Evolutionary conservation across 164 flowering plant species (phyloP), one percentile per base, ranked within the genome.

Genomic region (Vitis labrusca): DNA sequence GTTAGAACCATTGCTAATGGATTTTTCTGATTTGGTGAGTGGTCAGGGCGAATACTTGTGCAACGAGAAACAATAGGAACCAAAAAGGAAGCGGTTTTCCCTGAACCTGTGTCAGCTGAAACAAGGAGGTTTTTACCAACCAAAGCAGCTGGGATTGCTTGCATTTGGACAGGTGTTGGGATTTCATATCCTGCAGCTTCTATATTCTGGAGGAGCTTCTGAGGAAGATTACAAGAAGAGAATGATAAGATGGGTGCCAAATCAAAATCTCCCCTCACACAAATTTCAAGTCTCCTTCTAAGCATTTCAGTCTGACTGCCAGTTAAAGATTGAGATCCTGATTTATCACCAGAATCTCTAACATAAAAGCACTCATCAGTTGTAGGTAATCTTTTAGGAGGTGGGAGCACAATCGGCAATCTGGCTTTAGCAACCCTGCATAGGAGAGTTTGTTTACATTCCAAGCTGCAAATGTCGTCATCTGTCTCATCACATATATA

Each of bases 81-180:
- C 68, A 94, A 73, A 83, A 82, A 94, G 16, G 99, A 89, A 65
- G 88, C 88, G 15, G 95, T 92, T 82, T 94, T 94, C 63, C 99
- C 99, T 0, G 95, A 89, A 16, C 99, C 99, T 0, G 99, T 92
- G 70, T 86, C 89, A 61, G 99, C 97, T 16, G 93, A 85, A 80
- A 88, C 97, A 67, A 94, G 92, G 80, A 92, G 69, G 79, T 82
- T 88, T 72, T 85, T 83, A 10, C 97, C 93, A 9, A n/a, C 61
- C 71, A 89, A 78, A 71, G 94, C 97, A 76, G 88, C 85, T 14
- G 99, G 99, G 50, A 94, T 90, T 44, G 92, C 89, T 84, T 92
- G 99, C 97, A 94, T 94, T 74, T 94, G 97, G 30, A 92, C 89
- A 64, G 97, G 97, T 7, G 97, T 94, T 3, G 97, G 99, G 66